Evolutionary conservation across 306 rosid genomes (phyloP).

Genomic region (Mucuna pruriens): DNA sequence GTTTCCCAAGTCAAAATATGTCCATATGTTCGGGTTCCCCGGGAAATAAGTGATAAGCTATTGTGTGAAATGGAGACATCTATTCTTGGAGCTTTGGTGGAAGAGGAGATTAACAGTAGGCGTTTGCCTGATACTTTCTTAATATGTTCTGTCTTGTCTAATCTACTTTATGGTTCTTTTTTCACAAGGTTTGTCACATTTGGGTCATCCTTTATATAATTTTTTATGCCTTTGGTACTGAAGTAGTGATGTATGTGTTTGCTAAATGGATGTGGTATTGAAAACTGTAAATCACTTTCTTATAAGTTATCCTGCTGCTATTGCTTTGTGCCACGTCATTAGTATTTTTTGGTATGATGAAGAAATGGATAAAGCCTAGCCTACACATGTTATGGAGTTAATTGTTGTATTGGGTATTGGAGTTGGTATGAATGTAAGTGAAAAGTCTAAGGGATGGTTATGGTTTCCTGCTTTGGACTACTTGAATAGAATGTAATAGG

Average conservation of each 20-base stretch:
- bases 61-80: conserved; percentile 74
- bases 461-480: neutral
- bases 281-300: neutral
- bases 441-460: neutral
- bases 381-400: neutral
- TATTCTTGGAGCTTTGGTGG: conserved; percentile 62
- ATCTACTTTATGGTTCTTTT: conserved; percentile 62
- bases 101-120: conserved; percentile 55
- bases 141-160: conserved; percentile 70
- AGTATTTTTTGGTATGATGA: neutral
- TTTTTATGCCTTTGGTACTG: conserved; percentile 1
- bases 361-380: neutral
- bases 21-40: conserved; percentile 62
- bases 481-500: neutral
- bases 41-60: conserved; percentile 69
- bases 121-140: conserved; percentile 67
- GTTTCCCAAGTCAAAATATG: conserved; percentile 48
- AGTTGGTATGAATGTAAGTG: neutral
- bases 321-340: neutral
- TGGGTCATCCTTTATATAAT: conserved; percentile 8
- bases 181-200: conserved; percentile 64
- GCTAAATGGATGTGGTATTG: neutral
- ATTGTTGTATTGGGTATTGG: conserved; percentile 5
- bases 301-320: neutral
- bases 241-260: conserved; percentile 21